Conservation (phyloP, 495 filamentous ascomycete species). For the Aspergillus ostianus region DNA sequence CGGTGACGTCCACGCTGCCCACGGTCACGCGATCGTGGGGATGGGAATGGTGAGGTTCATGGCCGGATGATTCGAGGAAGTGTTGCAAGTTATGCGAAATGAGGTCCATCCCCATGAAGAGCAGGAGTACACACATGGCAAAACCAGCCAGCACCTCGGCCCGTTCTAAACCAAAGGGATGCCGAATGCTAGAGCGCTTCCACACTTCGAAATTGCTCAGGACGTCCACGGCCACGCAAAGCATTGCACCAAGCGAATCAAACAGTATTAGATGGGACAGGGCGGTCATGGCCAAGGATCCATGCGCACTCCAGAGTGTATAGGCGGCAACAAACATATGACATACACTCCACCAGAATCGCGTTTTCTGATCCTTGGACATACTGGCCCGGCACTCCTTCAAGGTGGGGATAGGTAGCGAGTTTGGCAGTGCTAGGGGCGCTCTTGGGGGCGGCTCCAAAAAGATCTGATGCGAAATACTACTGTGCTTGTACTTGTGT, state of each 20-base stretch:
- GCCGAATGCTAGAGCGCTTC: constrained; percentile 86
- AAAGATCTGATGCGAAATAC: constrained; percentile 95
- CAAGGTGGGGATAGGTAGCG: constrained; percentile 87
- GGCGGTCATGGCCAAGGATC: constrained; percentile 89
- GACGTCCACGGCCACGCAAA: constrained; percentile 93
- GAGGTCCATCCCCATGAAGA: constrained; percentile 95
- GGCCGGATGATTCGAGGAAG: constrained; percentile 64
- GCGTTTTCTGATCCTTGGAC: constrained; percentile 78
- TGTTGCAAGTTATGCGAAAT: constrained; percentile 92
- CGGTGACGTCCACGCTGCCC: constrained; percentile 77
- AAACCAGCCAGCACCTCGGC: constrained; percentile 96
- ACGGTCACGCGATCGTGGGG: constrained; percentile 65
- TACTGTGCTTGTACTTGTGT: constrained; percentile 97
- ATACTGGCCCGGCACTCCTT: constrained; percentile 82
- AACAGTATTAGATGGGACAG: constrained; percentile 92
- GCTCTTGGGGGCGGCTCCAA: constrained; percentile 88
- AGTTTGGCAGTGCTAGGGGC: constrained; percentile 86
- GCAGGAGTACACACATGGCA: constrained; percentile 87
- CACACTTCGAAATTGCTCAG: constrained; percentile 96
- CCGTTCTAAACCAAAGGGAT: constrained; percentile 90
- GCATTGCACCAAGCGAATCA: constrained; percentile 84
- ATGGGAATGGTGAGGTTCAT: constrained; percentile 69
- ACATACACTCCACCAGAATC: constrained; percentile 85
- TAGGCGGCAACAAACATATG: constrained; percentile 78
- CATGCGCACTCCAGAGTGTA: constrained; percentile 79